Evolutionary conservation across 371 early-diverging fungal species (phyloP), one percentile per base, ranked within the genome.

Genomic region (Mortierella sp.): DNA sequence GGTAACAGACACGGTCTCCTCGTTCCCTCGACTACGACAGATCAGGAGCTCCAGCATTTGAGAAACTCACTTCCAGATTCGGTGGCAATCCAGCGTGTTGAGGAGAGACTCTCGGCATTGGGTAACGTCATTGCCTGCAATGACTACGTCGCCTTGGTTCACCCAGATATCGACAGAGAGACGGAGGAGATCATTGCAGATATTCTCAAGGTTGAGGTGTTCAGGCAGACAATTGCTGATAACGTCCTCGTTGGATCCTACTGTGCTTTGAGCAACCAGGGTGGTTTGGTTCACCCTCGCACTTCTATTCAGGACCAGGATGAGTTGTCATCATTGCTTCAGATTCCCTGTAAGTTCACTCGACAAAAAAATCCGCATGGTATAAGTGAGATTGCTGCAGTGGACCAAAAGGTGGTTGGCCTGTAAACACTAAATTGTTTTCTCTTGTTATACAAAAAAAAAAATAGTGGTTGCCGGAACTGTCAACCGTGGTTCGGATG

Each of bases 81-180:
- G 34, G 94, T 99, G 19, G 90, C 89, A 30, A 96, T 99, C 64
- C 97, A 97, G 82, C 90, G 99, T 60, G 93, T 99, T 12, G 99
- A 99, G 78, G 99, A 99, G 85, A 92, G 99, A 53, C 85, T 99
- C 23, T 99, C 99, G 37, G 99, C 99, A 6, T 85, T 99, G 31
- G 99, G 99, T 62, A 99, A 99, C 81, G 98, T 99, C 28, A 96
- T 99, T 83, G 95, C 99, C 12, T 99, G 99, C 88, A 99, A 99
- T 81, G 99, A 99, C 81, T 95, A 99, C 78, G 97, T 97, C 50
- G 99, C 99, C n/a, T 82, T 99, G 15, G 98, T 99, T 21, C 99
- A 99, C 79, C 99, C 99, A 12, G 99, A 99, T 80, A 89, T 99
- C 50, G 99, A 99, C 80, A 84, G 96, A 56, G 99, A 99, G 80